Evolutionary conservation across 2,329 filamentous ascomycete species (phyloP).

Genomic region (Apiospora phragmitis): DNA sequence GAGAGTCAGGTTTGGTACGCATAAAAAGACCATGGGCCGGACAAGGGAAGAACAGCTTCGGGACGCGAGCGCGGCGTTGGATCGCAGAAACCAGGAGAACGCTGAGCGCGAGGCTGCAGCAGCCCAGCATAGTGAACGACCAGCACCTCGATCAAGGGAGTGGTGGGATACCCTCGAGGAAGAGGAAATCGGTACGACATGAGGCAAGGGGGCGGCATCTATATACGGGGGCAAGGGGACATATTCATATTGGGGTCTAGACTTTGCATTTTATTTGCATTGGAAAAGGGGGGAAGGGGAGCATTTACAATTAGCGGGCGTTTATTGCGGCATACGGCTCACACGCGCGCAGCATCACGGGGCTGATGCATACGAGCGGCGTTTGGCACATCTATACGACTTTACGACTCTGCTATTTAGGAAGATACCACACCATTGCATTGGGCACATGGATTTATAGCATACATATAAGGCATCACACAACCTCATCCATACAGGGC

Average conservation of each 20-base stretch:
- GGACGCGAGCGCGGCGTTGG: constrained; percentile 49
- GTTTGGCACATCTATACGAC: background rate
- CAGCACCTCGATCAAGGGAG: constrained; percentile 25
- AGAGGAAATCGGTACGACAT: background rate
- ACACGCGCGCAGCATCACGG: background rate
- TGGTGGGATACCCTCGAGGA: constrained; percentile 42
- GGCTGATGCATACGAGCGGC: background rate
- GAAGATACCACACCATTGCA: constrained; percentile 3
- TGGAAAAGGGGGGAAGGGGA: background rate
- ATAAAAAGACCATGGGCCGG: constrained; percentile 34
- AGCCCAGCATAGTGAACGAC: constrained; percentile 17
- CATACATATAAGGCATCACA: background rate
- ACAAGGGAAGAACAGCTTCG: constrained; percentile 54
- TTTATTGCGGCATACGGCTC: background rate
- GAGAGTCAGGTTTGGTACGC: constrained; percentile 20
- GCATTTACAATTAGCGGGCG: constrained; percentile 2
- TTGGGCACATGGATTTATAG: background rate
- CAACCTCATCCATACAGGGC: background rate
- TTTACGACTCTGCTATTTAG: constrained; percentile 4
- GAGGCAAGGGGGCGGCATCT: background rate
- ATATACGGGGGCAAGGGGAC: background rate
- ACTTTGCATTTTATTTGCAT: background rate
- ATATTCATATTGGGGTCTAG: background rate
- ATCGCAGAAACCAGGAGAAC: constrained; percentile 49
- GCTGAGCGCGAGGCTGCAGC: constrained; percentile 23